phyloP scores from a whole-genome alignment of 345 rosid species.

The Eutrema yunnanense region DNA sequence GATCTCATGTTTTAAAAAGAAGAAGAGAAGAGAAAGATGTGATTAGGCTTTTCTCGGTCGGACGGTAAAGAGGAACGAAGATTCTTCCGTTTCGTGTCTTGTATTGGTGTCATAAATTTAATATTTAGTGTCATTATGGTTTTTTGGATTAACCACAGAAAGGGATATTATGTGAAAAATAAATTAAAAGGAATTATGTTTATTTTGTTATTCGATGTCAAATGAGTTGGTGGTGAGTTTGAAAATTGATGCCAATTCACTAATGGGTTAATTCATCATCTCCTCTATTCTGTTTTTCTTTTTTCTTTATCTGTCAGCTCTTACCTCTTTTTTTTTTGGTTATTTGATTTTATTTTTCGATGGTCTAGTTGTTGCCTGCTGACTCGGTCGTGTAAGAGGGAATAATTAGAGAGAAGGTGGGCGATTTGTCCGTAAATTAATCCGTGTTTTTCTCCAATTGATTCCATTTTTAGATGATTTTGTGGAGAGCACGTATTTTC shows the following conservation, averaged over 20 bases:
- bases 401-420: slow-evolving; percentile 23
- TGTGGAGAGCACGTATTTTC: slow-evolving; percentile 29
- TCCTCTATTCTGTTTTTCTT: slow-evolving; percentile 2
- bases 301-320: not conserved
- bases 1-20: slow-evolving; percentile 16
- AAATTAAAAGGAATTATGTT: not conserved
- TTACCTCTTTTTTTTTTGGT: not conserved
- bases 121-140: slow-evolving; percentile 20
- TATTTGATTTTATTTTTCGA: not conserved
- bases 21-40: not conserved
- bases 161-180: not conserved
- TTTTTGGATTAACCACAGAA: not conserved
- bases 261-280: not conserved
- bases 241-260: slow-evolving; percentile 17
- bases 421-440: slow-evolving; percentile 20
- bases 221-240: slow-evolving; percentile 24
- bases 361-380: slow-evolving; percentile 22
- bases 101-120: slow-evolving; percentile 27
- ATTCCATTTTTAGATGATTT: slow-evolving; percentile 13
- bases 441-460: slow-evolving; percentile 18
- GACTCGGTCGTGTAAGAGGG: slow-evolving; percentile 26
- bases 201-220: slow-evolving; percentile 24
- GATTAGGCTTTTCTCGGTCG: slow-evolving; percentile 15
- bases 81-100: slow-evolving; percentile 27
- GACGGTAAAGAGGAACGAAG: slow-evolving; percentile 27